These are phyloP conservation scores for Chaetomium tenue DNA, from an alignment of 495 filamentous ascomycete genomes.

Conservation along the genomic window DNA sequence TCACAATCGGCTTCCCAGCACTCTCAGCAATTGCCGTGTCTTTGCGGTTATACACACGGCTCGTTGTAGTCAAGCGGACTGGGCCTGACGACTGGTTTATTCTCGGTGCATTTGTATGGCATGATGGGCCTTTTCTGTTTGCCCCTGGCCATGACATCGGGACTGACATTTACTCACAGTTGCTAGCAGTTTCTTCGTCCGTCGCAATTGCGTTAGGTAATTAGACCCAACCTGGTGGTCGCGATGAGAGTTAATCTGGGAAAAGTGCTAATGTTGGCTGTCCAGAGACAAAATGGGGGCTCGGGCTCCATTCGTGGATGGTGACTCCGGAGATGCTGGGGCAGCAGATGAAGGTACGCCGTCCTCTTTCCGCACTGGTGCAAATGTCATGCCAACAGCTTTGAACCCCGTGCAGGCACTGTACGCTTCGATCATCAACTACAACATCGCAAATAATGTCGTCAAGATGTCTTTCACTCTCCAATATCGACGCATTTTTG, in stretches of 20 bases:
- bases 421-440: background rate
- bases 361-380: background rate
- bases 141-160: background rate
- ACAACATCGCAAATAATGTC: constrained; percentile 3
- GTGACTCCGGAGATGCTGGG: background rate
- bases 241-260: background rate
- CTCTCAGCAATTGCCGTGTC: background rate
- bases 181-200: background rate
- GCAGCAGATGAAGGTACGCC: constrained; percentile 10
- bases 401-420: background rate
- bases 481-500: constrained; percentile 8
- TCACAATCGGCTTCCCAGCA: background rate
- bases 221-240: background rate
- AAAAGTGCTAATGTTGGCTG: background rate
- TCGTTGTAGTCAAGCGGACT: background rate
- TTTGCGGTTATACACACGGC: background rate
- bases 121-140: background rate
- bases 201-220: background rate
- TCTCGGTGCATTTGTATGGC: background rate
- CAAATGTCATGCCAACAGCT: background rate
- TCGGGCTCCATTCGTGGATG: background rate
- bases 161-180: background rate
- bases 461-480: background rate
- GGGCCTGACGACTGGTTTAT: constrained; percentile 8
- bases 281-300: background rate